phyloP scores from a whole-genome alignment of 106 monocot genomes.

The Allium sativum region DNA sequence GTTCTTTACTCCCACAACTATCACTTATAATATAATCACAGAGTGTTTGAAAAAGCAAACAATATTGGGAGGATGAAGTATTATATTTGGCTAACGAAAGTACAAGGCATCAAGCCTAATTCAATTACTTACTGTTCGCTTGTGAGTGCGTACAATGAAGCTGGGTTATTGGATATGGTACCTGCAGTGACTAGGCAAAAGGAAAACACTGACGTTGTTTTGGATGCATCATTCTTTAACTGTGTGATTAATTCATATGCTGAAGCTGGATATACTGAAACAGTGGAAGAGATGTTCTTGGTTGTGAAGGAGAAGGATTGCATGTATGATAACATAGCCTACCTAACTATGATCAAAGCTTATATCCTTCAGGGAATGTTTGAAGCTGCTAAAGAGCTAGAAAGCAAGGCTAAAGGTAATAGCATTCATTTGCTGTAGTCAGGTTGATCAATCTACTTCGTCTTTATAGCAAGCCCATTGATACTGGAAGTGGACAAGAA shows the following conservation, averaged over 20 bases:
- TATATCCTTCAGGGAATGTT: constrained; percentile 53
- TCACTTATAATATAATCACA: constrained; percentile 75
- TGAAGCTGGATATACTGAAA: constrained; percentile 49
- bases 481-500: too few relatives aligned
- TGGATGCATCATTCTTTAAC: constrained; percentile 85
- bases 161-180: constrained; percentile 50
- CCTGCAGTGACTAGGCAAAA: constrained; percentile 56
- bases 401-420: constrained; percentile 17
- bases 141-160: constrained; percentile 57
- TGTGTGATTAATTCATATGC: constrained; percentile 84
- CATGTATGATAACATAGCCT: constrained; percentile 58
- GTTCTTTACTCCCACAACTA: constrained; percentile 47
- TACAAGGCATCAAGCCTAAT: constrained; percentile 75
- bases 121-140: constrained; percentile 83
- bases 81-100: constrained; percentile 69
- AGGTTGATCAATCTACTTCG: too few relatives aligned
- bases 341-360: constrained; percentile 59
- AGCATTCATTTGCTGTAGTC: constrained; percentile 5
- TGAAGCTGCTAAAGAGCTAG: constrained; percentile 45
- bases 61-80: constrained; percentile 80
- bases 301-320: constrained; percentile 78
- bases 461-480: too few relatives aligned
- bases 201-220: constrained; percentile 66
- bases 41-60: constrained; percentile 61
- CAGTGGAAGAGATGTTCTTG: constrained; percentile 77